Conservation (phyloP, 2,329 filamentous ascomycete genomes). For the Ascochyta lentis region DNA sequence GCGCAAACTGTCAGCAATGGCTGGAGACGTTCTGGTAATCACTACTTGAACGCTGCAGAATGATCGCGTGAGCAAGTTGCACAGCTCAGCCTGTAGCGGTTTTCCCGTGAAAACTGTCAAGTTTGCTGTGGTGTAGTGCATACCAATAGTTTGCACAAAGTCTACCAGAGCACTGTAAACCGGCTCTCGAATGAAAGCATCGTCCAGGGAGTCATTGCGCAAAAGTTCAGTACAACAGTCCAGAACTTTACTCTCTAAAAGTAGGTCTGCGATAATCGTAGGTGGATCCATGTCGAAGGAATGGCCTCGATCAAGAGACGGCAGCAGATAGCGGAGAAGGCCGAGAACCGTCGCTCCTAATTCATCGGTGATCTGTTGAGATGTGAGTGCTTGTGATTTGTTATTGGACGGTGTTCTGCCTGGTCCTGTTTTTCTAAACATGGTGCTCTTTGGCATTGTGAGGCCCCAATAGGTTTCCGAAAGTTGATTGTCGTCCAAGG, state of each 20-base stretch:
- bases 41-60: slow-evolving; percentile 19
- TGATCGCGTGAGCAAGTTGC: slow-evolving; percentile 49
- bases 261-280: slow-evolving; percentile 38
- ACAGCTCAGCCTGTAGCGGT: slow-evolving; percentile 39
- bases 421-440: background rate
- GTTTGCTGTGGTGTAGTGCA: slow-evolving; percentile 38
- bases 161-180: slow-evolving; percentile 51
- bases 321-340: slow-evolving; percentile 36
- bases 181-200: slow-evolving; percentile 40
- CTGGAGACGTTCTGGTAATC: slow-evolving; percentile 20
- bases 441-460: background rate
- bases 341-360: slow-evolving; percentile 21
- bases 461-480: too few species aligned
- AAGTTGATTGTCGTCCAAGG: background rate
- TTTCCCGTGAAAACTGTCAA: slow-evolving; percentile 46
- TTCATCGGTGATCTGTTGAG: slow-evolving; percentile 12
- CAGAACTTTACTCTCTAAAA: slow-evolving; percentile 47
- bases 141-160: slow-evolving; percentile 49
- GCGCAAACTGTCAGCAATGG: slow-evolving; percentile 35
- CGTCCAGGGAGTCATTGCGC: slow-evolving; percentile 51
- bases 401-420: background rate
- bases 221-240: slow-evolving; percentile 50
- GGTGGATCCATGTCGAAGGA: slow-evolving; percentile 43
- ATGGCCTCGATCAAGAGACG: slow-evolving; percentile 23
- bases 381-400: background rate